A percentile compares a stretch with the other conserved stretches of the same genome.
Evolutionary conservation across 495 filamentous ascomycete genomes (phyloP).

Genomic region (Lophiotrema nucula): DNA sequence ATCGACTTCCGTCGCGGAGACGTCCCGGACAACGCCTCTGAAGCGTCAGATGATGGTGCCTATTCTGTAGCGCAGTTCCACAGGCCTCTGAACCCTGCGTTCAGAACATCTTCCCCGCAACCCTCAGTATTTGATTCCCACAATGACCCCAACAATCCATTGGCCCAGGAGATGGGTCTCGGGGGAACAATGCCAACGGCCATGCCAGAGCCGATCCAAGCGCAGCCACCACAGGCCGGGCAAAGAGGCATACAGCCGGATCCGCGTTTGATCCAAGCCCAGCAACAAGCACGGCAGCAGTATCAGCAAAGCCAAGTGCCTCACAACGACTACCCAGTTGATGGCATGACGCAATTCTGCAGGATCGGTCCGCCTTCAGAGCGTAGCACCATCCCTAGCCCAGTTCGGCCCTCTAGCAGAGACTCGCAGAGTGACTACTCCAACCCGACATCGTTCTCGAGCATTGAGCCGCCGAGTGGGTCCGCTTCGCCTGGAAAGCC

Average conservation of each 20-base stretch:
- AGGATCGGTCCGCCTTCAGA: constrained; percentile 82
- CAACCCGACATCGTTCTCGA: constrained; percentile 87
- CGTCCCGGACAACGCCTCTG: constrained; percentile 72
- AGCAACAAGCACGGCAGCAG: constrained; percentile 31
- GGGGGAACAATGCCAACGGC: constrained; percentile 36
- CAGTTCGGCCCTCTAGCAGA: constrained; percentile 76
- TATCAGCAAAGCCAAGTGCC: constrained; percentile 62
- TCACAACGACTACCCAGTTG: constrained; percentile 90
- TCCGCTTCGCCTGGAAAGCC: constrained; percentile 70
- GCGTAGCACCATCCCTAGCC: constrained; percentile 71
- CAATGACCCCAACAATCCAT: constrained; percentile 72
- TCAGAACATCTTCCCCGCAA: constrained; percentile 86
- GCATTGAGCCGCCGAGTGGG: constrained; percentile 57
- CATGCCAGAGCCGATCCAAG: neutral
- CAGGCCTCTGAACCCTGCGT: constrained; percentile 89
- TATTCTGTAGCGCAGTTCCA: constrained; percentile 96
- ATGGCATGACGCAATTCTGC: constrained; percentile 99
- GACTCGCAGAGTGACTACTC: constrained; percentile 91
- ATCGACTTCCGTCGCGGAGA: constrained; percentile 98
- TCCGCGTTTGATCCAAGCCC: constrained; percentile 42
- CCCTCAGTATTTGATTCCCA: constrained; percentile 86
- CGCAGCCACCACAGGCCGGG: neutral
- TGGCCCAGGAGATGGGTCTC: constrained; percentile 64
- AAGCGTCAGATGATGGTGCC: constrained; percentile 75
- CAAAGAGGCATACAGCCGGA: constrained; percentile 31